Base-by-base conservation (phyloP, 257 asterid genomes). In the Solanum ossicruentum region DNA sequence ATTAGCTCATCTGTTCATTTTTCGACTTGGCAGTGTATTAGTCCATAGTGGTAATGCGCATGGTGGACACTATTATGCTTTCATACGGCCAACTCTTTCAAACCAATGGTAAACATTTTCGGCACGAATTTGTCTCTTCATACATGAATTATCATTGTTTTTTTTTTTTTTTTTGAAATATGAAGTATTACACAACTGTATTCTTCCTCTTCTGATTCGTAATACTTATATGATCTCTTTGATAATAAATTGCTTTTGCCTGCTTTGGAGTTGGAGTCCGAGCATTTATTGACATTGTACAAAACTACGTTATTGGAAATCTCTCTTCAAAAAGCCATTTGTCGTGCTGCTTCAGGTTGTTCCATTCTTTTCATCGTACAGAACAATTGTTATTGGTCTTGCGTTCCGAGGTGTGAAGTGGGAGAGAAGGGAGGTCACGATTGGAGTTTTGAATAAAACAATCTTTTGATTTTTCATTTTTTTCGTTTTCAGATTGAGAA, bases 1-100 rank as follows among this genome's bases (percentile, higher is more conserved):
- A 70, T 69, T 70, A 70, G 28, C 54, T 70, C 79, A 70, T 70
- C 52, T 39, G 28, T 39, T 39, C 79, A 18, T 70, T 36, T 70
- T 70, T 70, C 17, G 18, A 70, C 79, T 61, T 86, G 58, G 86
- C 97, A 96, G 98, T 90, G 99, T 96, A 82, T 84, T 96, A 94
- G 99, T 95, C 83, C 99, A 96, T 86, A 95, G 97, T 11, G 98
- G 99, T 51, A 97, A 98, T 32, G 97, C 91, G 87, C 98, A 95
- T 60, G 98, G 98, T 83, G 99, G 99, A 84, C 99, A 95, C 85
- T 96, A 96, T 90, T 94, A 94, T 92, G 99, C 98, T 84, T 96
- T 91, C 90, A 95, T 95, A 92, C 92, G 97, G 89, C 99, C 99
- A 7, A 95, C 96, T 18, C 94, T 95, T 78, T 91, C 98, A 84